Conservation (phyloP, 2,329 filamentous ascomycete genomes). For the Fusarium odoratissimum region DNA sequence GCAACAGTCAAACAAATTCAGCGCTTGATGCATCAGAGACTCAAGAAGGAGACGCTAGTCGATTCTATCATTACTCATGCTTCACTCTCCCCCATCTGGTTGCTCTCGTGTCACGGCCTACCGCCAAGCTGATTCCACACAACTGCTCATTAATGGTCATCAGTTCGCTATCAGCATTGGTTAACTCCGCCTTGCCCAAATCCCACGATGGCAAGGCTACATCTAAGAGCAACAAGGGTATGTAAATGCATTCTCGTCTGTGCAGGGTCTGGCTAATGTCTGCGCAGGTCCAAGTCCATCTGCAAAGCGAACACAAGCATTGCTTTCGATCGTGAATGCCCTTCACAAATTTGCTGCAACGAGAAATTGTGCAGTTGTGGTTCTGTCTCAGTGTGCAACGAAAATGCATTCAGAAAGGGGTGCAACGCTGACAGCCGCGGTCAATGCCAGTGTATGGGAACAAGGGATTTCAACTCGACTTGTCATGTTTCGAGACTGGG, state of each 20-base stretch:
- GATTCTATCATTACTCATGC: constrained; percentile 63
- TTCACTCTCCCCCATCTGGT: constrained; percentile 77
- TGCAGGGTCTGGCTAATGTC: constrained; percentile 16
- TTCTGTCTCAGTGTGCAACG: constrained; percentile 86
- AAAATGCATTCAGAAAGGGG: constrained; percentile 75
- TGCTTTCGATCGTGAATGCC: constrained; percentile 74
- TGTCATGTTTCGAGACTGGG: constrained; percentile 83
- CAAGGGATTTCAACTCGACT: constrained; percentile 78
- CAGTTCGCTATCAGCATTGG: constrained; percentile 80
- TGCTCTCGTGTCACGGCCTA: constrained; percentile 77
- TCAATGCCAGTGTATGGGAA: constrained; percentile 85
- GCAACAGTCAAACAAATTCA: constrained; percentile 3
- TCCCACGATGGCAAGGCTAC: constrained; percentile 54
- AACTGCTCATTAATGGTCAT: constrained; percentile 78
- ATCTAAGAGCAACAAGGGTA: constrained; percentile 56
- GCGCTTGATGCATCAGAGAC: constrained; percentile 15
- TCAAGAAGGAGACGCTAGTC: constrained; percentile 41
- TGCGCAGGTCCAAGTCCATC: constrained; percentile 52
- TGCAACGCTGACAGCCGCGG: constrained; percentile 78
- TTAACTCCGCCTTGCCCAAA: constrained; percentile 82
- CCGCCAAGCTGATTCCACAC: constrained; percentile 69
- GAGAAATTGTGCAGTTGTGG: constrained; percentile 76
- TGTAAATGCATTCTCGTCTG: constrained; percentile 23
- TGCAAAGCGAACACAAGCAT: constrained; percentile 60
- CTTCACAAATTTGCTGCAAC: constrained; percentile 81